A percentile compares a stretch with the other conserved stretches of the same genome.
Conservation (phyloP, 2,329 filamentous ascomycete genomes). For the Fusarium sp. region DNA sequence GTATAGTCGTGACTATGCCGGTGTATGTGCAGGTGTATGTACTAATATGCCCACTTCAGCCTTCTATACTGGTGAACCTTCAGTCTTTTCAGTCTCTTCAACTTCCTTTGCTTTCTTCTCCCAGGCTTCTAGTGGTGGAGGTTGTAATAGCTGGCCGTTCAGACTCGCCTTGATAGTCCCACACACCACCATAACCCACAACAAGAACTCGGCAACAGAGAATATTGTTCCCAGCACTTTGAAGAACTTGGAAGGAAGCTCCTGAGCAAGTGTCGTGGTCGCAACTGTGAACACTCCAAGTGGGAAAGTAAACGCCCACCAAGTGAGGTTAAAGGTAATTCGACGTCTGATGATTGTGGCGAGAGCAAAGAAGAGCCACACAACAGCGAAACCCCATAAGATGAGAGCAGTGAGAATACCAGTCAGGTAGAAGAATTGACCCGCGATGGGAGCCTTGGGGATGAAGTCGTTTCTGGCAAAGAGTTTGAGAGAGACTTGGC, state of each 20-base stretch:
- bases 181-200: slow-evolving; percentile 30
- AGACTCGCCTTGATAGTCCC: slow-evolving; percentile 11
- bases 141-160: slow-evolving; percentile 16
- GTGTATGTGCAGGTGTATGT: not conserved
- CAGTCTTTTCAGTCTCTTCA: not conserved
- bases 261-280: slow-evolving; percentile 42
- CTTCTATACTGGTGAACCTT: not conserved
- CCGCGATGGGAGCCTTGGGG: slow-evolving; percentile 54
- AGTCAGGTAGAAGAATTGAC: slow-evolving; percentile 62
- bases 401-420: slow-evolving; percentile 52
- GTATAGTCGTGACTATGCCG: not conserved
- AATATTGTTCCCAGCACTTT: slow-evolving; percentile 40
- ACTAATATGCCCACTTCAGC: not conserved
- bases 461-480: slow-evolving; percentile 44
- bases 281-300: slow-evolving; percentile 47
- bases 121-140: not conserved
- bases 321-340: slow-evolving; percentile 50
- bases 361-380: slow-evolving; percentile 47
- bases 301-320: slow-evolving; percentile 52
- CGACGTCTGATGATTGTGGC: slow-evolving; percentile 39
- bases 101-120: not conserved
- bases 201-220: slow-evolving; percentile 22
- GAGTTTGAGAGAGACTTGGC: slow-evolving; percentile 48
- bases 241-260: slow-evolving; percentile 46
- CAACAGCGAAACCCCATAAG: slow-evolving; percentile 47